Percentiles rank a stretch among this genome's conserved stretches.
phyloP scores from a whole-genome alignment of 1,284 basidiomycete genomes.

The Wolfiporia cocos region DNA sequence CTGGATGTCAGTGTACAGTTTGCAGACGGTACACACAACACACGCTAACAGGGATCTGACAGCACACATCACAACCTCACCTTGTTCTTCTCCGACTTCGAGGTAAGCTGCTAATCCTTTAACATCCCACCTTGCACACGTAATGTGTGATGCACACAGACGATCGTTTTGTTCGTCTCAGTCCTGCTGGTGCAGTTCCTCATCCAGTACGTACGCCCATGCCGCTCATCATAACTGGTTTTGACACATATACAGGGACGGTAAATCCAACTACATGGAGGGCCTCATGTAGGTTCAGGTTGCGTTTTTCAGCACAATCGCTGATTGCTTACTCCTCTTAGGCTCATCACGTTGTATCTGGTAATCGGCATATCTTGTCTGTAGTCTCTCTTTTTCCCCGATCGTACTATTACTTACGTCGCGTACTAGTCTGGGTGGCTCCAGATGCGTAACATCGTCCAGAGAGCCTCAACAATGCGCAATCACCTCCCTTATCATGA shows the following conservation, averaged over 20 bases:
- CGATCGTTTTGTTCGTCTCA: conserved; percentile 79
- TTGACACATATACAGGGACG: conserved; percentile 58
- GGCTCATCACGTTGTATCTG: conserved; percentile 25
- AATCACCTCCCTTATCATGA: too few species aligned
- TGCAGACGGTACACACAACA: too few species aligned
- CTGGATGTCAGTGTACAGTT: conserved; percentile 57
- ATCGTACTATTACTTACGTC: conserved; percentile 1
- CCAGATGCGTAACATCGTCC: too few species aligned
- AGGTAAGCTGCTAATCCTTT: conserved; percentile 36
- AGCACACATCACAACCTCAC: conserved; percentile 76
- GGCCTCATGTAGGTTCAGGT: conserved; percentile 71
- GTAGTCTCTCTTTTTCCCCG: conserved; percentile 5
- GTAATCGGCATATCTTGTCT: conserved; percentile 27
- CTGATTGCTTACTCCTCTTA: neutral
- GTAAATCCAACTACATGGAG: conserved; percentile 86
- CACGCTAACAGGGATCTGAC: too few species aligned
- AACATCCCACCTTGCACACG: too few species aligned
- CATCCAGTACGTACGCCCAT: conserved; percentile 65
- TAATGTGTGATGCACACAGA: conserved; percentile 40
- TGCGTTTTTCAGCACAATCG: conserved; percentile 35
- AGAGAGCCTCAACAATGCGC: too few species aligned
- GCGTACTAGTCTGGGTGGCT: conserved; percentile 25
- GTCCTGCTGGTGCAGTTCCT: conserved; percentile 80
- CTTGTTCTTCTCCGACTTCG: conserved; percentile 78
- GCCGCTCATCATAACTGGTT: neutral